Conservation (phyloP, 305 asterid species). For the Fraxinus sp. region DNA sequence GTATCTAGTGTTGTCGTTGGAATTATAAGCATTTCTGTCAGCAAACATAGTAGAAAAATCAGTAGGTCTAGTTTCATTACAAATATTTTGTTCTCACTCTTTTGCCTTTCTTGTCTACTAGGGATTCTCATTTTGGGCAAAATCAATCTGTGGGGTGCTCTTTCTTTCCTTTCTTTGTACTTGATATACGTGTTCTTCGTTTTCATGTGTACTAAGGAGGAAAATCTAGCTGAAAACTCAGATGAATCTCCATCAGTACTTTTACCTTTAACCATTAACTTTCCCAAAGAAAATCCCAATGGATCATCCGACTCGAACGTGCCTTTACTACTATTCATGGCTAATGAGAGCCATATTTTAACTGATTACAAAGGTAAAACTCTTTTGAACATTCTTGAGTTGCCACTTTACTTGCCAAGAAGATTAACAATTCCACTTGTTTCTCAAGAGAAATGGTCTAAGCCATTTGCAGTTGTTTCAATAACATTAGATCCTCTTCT, state of each 20-base stretch:
- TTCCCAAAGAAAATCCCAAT: not conserved
- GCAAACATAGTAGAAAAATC: conserved; percentile 11
- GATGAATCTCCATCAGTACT: not conserved
- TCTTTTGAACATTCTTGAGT: conserved; percentile 18
- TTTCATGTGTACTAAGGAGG: not conserved
- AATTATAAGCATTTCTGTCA: conserved; percentile 13
- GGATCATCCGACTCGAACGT: not conserved
- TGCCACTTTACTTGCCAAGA: conserved; percentile 28
- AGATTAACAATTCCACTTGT: conserved; percentile 25
- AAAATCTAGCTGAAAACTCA: not conserved
- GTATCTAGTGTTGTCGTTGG: conserved; percentile 21
- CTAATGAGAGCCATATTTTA: not conserved
- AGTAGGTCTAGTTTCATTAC: conserved; percentile 4
- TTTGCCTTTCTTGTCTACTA: conserved; percentile 7
- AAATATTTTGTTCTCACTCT: conserved; percentile 15
- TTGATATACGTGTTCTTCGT: not conserved
- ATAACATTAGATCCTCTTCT: conserved; percentile 22
- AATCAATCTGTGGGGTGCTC: conserved; percentile 26
- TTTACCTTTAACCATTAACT: not conserved
- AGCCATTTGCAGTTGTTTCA: conserved; percentile 24
- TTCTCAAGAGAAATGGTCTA: conserved; percentile 26
- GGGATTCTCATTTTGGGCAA: conserved; percentile 17
- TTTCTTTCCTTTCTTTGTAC: conserved; percentile 7
- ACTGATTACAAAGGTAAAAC: not conserved
- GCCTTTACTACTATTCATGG: conserved; percentile 9